Percentiles rank a stretch among this genome's conserved stretches.
Evolutionary conservation across 129 eudicot species (phyloP).

Genomic region (Chrysanthemum lavandulifolium): DNA sequence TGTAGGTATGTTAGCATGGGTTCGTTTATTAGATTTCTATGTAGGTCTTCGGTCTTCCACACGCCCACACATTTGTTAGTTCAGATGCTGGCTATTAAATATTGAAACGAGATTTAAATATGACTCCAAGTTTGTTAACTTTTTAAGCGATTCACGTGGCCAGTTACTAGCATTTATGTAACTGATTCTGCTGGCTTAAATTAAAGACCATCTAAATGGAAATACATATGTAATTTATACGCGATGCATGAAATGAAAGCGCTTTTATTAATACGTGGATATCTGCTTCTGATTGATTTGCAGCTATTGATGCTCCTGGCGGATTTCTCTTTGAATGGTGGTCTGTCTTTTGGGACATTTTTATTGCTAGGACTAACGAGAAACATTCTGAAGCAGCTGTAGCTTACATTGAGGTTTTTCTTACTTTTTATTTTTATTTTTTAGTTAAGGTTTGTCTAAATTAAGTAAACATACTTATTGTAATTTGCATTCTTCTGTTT

Average conservation of each 20-base stretch:
- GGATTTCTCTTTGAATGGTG: slow-evolving; percentile 99
- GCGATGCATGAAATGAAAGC: slow-evolving; percentile 1
- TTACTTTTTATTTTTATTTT: neutral
- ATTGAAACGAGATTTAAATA: neutral
- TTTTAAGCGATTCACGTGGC: slow-evolving; percentile 6
- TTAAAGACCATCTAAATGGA: neutral
- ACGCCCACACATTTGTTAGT: neutral
- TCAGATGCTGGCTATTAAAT: neutral
- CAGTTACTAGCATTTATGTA: slow-evolving; percentile 10
- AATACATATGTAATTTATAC: neutral
- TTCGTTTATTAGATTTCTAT: neutral
- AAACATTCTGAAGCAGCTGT: slow-evolving; percentile 99
- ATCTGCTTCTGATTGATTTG: slow-evolving; percentile 13
- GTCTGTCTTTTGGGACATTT: slow-evolving; percentile 99
- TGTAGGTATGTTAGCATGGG: slow-evolving; percentile 59
- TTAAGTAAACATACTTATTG: neutral
- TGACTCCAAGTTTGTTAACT: slow-evolving; percentile 13
- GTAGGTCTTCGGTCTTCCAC: neutral
- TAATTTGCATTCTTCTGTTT: slow-evolving; percentile 4
- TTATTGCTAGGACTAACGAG: slow-evolving; percentile 95
- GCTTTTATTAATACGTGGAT: neutral
- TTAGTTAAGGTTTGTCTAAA: neutral
- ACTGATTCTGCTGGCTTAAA: neutral
- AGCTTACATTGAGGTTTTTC: slow-evolving; percentile 84
- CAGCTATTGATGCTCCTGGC: slow-evolving; percentile 99